Percentiles rank a stretch among this genome's conserved stretches.
These are phyloP conservation scores for Phytophthora meadii DNA, from an alignment of 352 stramenopile genomes.

Conservation along the genomic window DNA sequence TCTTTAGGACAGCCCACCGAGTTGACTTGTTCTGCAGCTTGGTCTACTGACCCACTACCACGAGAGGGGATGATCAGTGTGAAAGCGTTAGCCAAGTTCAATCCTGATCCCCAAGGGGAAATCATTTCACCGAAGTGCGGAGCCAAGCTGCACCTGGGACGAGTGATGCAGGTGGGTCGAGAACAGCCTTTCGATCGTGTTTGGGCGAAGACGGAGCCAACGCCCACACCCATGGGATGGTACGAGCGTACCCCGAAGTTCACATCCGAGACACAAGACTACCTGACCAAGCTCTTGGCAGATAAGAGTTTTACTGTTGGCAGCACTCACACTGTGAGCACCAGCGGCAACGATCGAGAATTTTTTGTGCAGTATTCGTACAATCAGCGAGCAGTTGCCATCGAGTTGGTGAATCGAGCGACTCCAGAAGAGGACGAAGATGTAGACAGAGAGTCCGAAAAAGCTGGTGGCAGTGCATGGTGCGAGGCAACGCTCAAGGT, in stretches of 20 bases:
- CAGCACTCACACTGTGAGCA: constrained; percentile 42
- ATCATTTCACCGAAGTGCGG: constrained; percentile 68
- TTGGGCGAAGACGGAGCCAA: constrained; percentile 63
- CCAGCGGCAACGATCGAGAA: constrained; percentile 37
- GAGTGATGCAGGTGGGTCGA: constrained; percentile 51
- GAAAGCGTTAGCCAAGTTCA: constrained; percentile 53
- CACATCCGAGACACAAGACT: constrained; percentile 40
- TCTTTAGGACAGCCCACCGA: constrained; percentile 54
- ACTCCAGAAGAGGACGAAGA: constrained; percentile 12
- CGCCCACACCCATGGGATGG: constrained; percentile 36
- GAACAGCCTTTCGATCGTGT: constrained; percentile 47
- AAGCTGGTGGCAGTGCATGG: constrained; percentile 22
- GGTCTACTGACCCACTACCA: constrained; percentile 34
- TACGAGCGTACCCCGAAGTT: constrained; percentile 49
- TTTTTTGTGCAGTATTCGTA: constrained; percentile 44
- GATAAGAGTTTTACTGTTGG: constrained; percentile 51
- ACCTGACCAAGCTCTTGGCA: constrained; percentile 46
- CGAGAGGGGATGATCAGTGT: constrained; percentile 67
- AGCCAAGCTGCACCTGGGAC: constrained; percentile 57
- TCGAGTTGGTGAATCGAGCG: constrained; percentile 52
- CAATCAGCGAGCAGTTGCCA: constrained; percentile 38
- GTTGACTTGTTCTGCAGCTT: constrained; percentile 38
- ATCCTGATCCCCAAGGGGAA: constrained; percentile 51
- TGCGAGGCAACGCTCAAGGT: constrained; percentile 41
- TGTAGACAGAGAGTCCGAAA: background rate